Conservation (phyloP, 2,329 filamentous ascomycete genomes). For the Orbilia blumenaviensis region DNA sequence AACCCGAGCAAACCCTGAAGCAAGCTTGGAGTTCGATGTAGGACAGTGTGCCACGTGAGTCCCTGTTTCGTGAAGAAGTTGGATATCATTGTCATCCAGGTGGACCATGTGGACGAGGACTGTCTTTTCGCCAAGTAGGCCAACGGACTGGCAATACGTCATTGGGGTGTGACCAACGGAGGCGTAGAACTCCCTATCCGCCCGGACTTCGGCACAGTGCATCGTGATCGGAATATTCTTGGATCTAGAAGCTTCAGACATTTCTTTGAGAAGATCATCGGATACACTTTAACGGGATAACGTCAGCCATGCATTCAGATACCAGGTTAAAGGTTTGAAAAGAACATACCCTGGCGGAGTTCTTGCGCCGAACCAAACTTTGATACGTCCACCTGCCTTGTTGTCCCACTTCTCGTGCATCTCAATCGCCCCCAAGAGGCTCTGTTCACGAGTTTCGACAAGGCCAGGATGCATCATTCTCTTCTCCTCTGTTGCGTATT, state of each 20-base stretch:
- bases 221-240: conserved; percentile 61
- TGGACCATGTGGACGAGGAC: conserved; percentile 68
- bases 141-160: conserved; percentile 62
- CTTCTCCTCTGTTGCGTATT: conserved; percentile 62
- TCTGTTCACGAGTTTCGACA: conserved; percentile 61
- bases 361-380: conserved; percentile 61
- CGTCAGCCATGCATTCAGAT: background rate
- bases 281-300: conserved; percentile 57
- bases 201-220: conserved; percentile 61
- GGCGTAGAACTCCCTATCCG: conserved; percentile 59
- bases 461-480: conserved; percentile 64
- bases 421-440: conserved; percentile 58
- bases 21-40: conserved; percentile 66
- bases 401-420: conserved; percentile 61
- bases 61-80: conserved; percentile 61
- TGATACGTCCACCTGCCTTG: conserved; percentile 59
- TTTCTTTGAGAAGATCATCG: conserved; percentile 59
- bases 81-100: conserved; percentile 63
- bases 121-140: conserved; percentile 62
- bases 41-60: conserved; percentile 66
- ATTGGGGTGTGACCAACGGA: conserved; percentile 60
- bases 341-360: conserved; percentile 60
- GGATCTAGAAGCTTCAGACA: conserved; percentile 58
- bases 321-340: background rate
- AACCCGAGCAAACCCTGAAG: conserved; percentile 65